Evolutionary conservation across 352 stramenopile genomes (phyloP), one percentile per base, ranked within the genome.

Genomic region (Pythium sukuiense): DNA sequence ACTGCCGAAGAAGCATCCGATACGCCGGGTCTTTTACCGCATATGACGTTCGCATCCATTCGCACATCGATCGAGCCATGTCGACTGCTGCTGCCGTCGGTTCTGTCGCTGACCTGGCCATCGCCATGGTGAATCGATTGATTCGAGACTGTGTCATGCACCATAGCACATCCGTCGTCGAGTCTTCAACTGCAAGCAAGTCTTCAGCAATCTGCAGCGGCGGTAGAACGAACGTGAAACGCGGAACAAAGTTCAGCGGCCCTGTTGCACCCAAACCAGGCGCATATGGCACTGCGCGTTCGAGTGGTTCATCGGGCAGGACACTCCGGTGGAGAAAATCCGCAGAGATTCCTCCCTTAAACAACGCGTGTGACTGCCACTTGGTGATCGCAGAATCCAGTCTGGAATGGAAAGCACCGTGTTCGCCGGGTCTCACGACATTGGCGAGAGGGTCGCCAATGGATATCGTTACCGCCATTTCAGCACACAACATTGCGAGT

Each of bases 1-100:
- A 52, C 30, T 87, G 78, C 0, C 81, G 79, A 13, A 80, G 16
- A 3, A 93, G 69, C 77, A 95, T 92, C 16, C 83, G 78, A 63
- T 95, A 95, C 12, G 78, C 76, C 2, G 76, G 29, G 20, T 95
- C 82, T 35, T 63, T 75, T 43, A 72, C 80, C 0, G 73, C 70
- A 35, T 92, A 85, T 33, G 55, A 59, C 6, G 75, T 63, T 57
- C 82, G 74, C 0, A 93, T 62, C 83, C 81, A 90, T 11, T 81
- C 58, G 39, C 82, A 92, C 0, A 93, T 33, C 27, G n/a, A 0
- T 3, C 49, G 26, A 3, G 57, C 20, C 1, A 48, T 12, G 1
- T 58, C 26, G 5, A 13, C 12, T 33, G 7, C 11, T 37, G 20
- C 9, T 8, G 48, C 18, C 2, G 6, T 52, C 45, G 45, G 11